These are phyloP conservation scores for Diplosphaera chodatii DNA, from an alignment of 139 green algal genomes.

Conservation along the genomic window DNA sequence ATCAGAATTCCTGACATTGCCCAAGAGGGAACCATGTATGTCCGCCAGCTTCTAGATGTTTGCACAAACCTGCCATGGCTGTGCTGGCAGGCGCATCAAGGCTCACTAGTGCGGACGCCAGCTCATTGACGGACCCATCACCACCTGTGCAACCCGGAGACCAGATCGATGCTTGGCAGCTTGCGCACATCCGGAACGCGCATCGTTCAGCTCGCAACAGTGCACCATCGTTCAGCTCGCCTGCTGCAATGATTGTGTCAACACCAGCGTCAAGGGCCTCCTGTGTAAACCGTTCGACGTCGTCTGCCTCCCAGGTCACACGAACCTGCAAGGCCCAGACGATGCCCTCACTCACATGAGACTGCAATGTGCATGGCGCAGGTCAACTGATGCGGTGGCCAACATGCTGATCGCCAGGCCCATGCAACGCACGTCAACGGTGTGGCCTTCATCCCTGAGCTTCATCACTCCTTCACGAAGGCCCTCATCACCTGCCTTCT, in stretches of 20 bases:
- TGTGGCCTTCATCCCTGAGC: conserved; percentile 19
- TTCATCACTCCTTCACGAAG: conserved; percentile 9
- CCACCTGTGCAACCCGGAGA: background rate
- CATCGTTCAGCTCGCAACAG: too few relatives aligned
- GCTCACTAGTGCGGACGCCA: conserved; percentile 9
- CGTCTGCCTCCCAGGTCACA: conserved; percentile 9
- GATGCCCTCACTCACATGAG: too few relatives aligned
- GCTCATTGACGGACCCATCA: conserved; percentile 20
- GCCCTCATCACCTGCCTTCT: conserved; percentile 12
- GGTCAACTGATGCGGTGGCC: too few relatives aligned
- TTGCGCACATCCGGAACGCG: too few relatives aligned
- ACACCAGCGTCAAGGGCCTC: background rate
- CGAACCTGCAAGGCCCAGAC: background rate
- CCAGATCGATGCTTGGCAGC: too few relatives aligned
- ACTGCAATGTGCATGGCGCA: too few relatives aligned
- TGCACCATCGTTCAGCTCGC: background rate
- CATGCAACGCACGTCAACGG: conserved; percentile 9
- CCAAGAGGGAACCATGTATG: too few relatives aligned
- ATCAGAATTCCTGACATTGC: too few relatives aligned
- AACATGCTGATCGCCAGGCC: too few relatives aligned
- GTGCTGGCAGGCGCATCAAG: conserved; percentile 5
- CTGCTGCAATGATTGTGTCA: conserved; percentile 9
- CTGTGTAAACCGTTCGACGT: background rate
- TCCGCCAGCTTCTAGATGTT: too few relatives aligned
- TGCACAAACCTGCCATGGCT: too few relatives aligned